These are phyloP conservation scores for Croton setiger DNA, from an alignment of 441 rosid genomes.

Conservation along the genomic window DNA sequence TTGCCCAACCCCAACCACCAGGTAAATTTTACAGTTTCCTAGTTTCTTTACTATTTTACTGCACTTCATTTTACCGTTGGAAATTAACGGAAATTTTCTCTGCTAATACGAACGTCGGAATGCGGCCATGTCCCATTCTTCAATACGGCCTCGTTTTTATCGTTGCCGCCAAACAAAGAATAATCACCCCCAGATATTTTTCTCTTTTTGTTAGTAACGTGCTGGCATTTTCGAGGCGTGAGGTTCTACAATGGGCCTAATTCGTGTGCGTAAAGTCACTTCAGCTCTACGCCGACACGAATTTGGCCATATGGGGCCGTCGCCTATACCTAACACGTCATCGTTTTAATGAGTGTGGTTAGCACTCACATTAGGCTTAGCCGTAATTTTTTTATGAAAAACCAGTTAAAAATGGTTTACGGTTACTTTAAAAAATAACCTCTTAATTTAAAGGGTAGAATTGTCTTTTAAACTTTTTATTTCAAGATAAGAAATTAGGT, in stretches of 20 bases:
- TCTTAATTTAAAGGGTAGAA: not conserved
- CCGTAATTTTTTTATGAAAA: too few species aligned
- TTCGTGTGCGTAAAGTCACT: constrained; percentile 1
- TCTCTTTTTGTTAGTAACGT: not conserved
- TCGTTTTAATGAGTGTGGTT: not conserved
- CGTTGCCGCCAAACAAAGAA: constrained; percentile 11
- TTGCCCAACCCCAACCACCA: constrained; percentile 71
- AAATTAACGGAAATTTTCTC: not conserved
- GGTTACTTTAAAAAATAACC: too few species aligned
- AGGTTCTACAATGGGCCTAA: not conserved
- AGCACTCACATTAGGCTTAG: too few species aligned
- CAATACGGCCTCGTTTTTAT: not conserved
- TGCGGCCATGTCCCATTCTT: not conserved
- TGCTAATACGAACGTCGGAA: constrained; percentile 12
- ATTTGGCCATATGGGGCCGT: not conserved
- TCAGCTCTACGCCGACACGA: not conserved
- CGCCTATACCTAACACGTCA: not conserved
- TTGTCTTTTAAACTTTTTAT: not conserved
- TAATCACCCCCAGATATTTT: not conserved
- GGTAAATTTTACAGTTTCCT: constrained; percentile 32
- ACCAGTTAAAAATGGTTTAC: too few species aligned
- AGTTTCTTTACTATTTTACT: too few species aligned
- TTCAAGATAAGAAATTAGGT: too few species aligned
- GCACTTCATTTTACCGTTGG: not conserved
- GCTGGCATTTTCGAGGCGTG: constrained; percentile 3